These are phyloP conservation scores for Lathyrus tuberosus DNA, from an alignment of 306 rosid genomes.

Conservation along the genomic window DNA sequence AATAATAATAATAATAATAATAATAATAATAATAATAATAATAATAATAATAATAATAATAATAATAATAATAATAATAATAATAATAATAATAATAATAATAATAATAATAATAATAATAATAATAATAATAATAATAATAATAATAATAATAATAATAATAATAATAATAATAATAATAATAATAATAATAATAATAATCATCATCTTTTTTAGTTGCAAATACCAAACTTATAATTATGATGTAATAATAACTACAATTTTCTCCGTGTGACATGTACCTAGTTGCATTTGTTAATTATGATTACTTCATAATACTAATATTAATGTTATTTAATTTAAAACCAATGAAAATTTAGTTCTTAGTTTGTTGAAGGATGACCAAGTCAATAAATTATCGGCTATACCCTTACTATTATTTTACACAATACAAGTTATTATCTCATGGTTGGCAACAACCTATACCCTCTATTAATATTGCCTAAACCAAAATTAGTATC, in stretches of 20 bases:
- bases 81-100: no score
- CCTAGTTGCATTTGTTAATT: not conserved
- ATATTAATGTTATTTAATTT: not conserved
- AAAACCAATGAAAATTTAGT: constrained; percentile 19
- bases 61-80: no score
- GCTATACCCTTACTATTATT: constrained; percentile 9
- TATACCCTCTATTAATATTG: constrained; percentile 10
- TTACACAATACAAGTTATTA: constrained; percentile 5
- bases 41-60: no score
- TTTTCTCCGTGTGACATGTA: not conserved
- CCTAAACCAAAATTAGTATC: constrained; percentile 24
- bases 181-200: not conserved
- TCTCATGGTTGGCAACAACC: not conserved
- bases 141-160: no score
- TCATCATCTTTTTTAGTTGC: not conserved
- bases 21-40: no score
- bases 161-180: not conserved
- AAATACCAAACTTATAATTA: not conserved
- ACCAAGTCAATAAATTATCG: constrained; percentile 42
- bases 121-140: not conserved
- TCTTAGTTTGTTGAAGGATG: constrained; percentile 25
- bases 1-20: no score
- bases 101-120: no score
- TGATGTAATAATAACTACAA: not conserved
- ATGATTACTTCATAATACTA: not conserved